phyloP scores from a whole-genome alignment of 805 yeast genomes.

The Huiozyma sinensis region DNA sequence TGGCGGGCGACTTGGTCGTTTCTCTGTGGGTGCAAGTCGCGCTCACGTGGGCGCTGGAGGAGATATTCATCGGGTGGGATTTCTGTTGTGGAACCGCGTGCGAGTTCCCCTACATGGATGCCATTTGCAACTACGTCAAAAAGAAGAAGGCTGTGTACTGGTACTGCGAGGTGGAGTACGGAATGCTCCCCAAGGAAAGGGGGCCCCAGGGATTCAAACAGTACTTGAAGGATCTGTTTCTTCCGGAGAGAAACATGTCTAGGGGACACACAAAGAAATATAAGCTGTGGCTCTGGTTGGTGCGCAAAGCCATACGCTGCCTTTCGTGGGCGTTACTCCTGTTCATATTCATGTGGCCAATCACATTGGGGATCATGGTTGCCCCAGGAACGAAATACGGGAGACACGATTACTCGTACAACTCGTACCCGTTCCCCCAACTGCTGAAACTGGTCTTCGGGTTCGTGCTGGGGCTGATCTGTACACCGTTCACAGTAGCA shows the following conservation, averaged over 20 bases:
- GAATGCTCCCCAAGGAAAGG: background rate
- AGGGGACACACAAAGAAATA: background rate
- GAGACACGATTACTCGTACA: conserved; percentile 11
- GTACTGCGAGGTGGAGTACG: background rate
- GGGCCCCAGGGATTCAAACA: background rate
- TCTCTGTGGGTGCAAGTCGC: conserved; percentile 16
- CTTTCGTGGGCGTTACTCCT: conserved; percentile 8
- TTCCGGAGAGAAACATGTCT: background rate
- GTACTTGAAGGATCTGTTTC: background rate
- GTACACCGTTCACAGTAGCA: conserved; percentile 12
- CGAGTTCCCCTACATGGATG: background rate
- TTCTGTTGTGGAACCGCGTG: conserved; percentile 4
- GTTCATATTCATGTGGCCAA: conserved; percentile 19
- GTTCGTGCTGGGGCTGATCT: conserved; percentile 11
- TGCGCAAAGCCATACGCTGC: conserved; percentile 11
- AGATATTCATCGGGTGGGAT: conserved; percentile 16
- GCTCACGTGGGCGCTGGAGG: conserved; percentile 16
- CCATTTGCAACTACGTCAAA: background rate
- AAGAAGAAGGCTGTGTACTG: background rate
- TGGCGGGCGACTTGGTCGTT: conserved; percentile 21
- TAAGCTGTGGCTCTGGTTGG: conserved; percentile 5
- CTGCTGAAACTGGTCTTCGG: conserved; percentile 15
- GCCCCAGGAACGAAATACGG: conserved; percentile 12
- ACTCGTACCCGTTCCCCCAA: conserved; percentile 17
- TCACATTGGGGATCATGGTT: conserved; percentile 19